Evolutionary conservation across 495 filamentous ascomycete species (phyloP).

Genomic region (Terfezia boudieri): DNA sequence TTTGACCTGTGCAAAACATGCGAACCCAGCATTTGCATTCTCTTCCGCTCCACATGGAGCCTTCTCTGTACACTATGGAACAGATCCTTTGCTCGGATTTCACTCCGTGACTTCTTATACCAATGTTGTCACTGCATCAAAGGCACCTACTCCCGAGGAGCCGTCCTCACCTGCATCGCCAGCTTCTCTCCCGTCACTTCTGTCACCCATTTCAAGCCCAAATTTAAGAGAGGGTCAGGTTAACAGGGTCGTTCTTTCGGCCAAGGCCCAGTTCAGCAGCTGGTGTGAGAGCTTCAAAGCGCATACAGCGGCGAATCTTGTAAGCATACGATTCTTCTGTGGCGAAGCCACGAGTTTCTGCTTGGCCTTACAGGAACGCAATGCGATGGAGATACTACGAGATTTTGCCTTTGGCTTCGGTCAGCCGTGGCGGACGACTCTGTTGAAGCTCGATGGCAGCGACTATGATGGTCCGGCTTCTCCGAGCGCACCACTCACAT

Average conservation of each 20-base stretch:
- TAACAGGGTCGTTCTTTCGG: conserved; percentile 2
- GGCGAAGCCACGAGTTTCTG: conserved; percentile 27
- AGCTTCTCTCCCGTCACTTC: conserved; percentile 1
- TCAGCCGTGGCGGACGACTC: conserved; percentile 9
- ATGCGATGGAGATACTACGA: conserved; percentile 12
- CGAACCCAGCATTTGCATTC: conserved; percentile 23
- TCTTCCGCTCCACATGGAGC: not conserved
- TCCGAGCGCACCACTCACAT: conserved; percentile 22
- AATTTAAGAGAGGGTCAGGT: not conserved
- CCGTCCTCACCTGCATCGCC: not conserved
- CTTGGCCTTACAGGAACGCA: conserved; percentile 23
- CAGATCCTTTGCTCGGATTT: conserved; percentile 26
- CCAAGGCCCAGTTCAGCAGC: conserved; percentile 16
- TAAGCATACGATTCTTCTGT: conserved; percentile 24
- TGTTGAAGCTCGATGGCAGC: conserved; percentile 21
- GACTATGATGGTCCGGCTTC: conserved; percentile 20
- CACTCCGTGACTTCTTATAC: conserved; percentile 17
- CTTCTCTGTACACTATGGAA: conserved; percentile 23
- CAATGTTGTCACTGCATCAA: conserved; percentile 10
- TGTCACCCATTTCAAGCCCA: conserved; percentile 3
- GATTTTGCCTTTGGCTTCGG: conserved; percentile 8
- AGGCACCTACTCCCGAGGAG: conserved; percentile 2
- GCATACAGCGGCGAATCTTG: conserved; percentile 4
- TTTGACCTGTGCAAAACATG: conserved; percentile 5
- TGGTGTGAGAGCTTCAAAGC: conserved; percentile 18